These are phyloP conservation scores for Boletus rubropictus DNA, from an alignment of 768 basidiomycete genomes.

Conservation along the genomic window DNA sequence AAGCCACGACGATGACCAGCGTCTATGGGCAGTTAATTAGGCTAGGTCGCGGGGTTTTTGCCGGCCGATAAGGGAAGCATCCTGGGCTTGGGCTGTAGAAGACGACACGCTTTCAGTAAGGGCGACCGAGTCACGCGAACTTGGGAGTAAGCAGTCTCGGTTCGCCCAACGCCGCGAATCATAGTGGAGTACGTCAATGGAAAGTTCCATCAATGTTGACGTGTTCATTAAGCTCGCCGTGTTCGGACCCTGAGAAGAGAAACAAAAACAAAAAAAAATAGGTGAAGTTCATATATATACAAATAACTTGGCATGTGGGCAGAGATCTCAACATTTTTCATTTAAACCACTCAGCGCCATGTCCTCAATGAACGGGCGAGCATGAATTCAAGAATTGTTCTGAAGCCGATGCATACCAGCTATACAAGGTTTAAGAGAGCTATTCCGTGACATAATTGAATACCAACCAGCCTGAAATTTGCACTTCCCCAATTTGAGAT, in stretches of 20 bases:
- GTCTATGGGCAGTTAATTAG: conserved; percentile 46
- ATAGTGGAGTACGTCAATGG: conserved; percentile 30
- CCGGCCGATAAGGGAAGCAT: conserved; percentile 31
- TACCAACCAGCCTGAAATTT: conserved; percentile 56
- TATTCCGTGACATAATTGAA: conserved; percentile 9
- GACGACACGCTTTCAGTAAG: conserved; percentile 20
- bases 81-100: conserved; percentile 20
- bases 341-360: conserved; percentile 5
- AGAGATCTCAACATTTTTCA: conserved; percentile 9
- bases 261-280: conserved; percentile 10
- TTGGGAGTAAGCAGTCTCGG: conserved; percentile 15
- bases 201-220: conserved; percentile 32
- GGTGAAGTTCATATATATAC: conserved; percentile 32
- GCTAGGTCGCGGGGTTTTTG: conserved; percentile 52
- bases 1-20: conserved; percentile 25
- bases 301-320: conserved; percentile 20
- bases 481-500: conserved; percentile 51
- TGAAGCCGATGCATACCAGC: conserved; percentile 37
- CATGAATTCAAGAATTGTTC: conserved; percentile 16
- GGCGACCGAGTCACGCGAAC: conserved; percentile 25
- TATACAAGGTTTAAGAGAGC: conserved; percentile 17
- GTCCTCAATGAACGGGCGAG: conserved; percentile 2
- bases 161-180: conserved; percentile 26
- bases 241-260: conserved; percentile 22
- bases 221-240: conserved; percentile 24